Conservation (phyloP, 1,284 basidiomycete species). For the Pisolithus thermaeus region DNA sequence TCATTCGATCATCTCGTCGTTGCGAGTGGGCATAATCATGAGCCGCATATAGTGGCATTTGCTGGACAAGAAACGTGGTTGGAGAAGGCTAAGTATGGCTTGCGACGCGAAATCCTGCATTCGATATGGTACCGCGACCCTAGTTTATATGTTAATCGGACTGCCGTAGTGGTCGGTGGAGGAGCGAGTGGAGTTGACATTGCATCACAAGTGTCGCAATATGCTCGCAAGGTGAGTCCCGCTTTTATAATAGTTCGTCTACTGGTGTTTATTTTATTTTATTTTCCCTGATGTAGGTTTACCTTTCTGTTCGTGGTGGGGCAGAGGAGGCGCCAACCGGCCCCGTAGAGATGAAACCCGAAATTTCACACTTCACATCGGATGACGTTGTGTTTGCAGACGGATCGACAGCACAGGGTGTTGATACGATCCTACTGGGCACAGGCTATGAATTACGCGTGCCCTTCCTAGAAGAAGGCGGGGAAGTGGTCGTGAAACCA, state of each 20-base stretch:
- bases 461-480: constrained; percentile 44
- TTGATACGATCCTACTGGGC: constrained; percentile 45
- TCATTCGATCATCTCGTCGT: constrained; percentile 49
- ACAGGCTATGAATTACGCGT: constrained; percentile 51
- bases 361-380: constrained; percentile 43
- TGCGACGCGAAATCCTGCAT: constrained; percentile 39
- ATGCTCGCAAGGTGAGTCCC: constrained; percentile 37
- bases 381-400: constrained; percentile 43
- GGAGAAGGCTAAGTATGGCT: constrained; percentile 19
- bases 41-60: constrained; percentile 42
- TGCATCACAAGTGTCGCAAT: constrained; percentile 35
- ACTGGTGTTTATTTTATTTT: neutral
- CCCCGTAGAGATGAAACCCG: constrained; percentile 34
- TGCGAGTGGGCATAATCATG: constrained; percentile 49
- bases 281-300: constrained; percentile 28
- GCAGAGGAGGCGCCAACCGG: constrained; percentile 21
- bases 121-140: constrained; percentile 52
- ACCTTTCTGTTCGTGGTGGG: constrained; percentile 35
- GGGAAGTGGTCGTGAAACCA: constrained; percentile 24
- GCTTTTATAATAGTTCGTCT: neutral
- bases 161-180: constrained; percentile 47
- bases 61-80: constrained; percentile 46
- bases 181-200: constrained; percentile 48
- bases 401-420: constrained; percentile 31
- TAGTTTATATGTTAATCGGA: constrained; percentile 35